phyloP scores from a whole-genome alignment of 129 eudicot species.

The Oenanthe sinensis region DNA sequence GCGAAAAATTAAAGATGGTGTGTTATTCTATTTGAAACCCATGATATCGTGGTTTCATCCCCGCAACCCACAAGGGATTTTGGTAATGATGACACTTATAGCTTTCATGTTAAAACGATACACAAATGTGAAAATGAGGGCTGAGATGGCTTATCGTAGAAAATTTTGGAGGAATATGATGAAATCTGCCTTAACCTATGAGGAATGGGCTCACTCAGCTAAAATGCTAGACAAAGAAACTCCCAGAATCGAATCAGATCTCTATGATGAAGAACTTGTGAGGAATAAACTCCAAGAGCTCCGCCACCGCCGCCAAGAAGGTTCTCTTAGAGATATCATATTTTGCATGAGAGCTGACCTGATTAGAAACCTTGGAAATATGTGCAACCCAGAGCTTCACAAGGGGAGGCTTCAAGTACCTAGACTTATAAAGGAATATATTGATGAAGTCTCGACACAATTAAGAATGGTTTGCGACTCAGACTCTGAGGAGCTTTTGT shows the following conservation, averaged over 20 bases:
- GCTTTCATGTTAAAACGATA: conserved; percentile 75
- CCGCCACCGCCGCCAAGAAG: conserved; percentile 71
- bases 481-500: conserved; percentile 78
- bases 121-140: conserved; percentile 70
- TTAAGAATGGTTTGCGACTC: conserved; percentile 88
- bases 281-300: conserved; percentile 80
- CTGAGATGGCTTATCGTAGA: conserved; percentile 83
- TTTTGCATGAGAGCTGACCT: conserved; percentile 94
- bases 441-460: conserved; percentile 82
- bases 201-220: conserved; percentile 99
- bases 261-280: conserved; percentile 84
- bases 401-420: conserved; percentile 93
- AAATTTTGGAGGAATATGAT: conserved; percentile 96
- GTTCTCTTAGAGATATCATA: conserved; percentile 81
- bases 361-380: conserved; percentile 84
- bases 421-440: conserved; percentile 72
- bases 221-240: conserved; percentile 88
- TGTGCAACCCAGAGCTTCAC: conserved; percentile 96
- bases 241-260: conserved; percentile 51
- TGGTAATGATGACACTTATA: conserved; percentile 58
- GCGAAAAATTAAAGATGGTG: conserved; percentile 19
- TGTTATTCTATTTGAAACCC: conserved; percentile 33
- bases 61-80: conserved; percentile 88
- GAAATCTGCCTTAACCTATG: conserved; percentile 80
- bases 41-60: conserved; percentile 86